These are phyloP conservation scores for Ophiostoma piceae DNA, from an alignment of 2,329 filamentous ascomycete species.

Conservation along the genomic window DNA sequence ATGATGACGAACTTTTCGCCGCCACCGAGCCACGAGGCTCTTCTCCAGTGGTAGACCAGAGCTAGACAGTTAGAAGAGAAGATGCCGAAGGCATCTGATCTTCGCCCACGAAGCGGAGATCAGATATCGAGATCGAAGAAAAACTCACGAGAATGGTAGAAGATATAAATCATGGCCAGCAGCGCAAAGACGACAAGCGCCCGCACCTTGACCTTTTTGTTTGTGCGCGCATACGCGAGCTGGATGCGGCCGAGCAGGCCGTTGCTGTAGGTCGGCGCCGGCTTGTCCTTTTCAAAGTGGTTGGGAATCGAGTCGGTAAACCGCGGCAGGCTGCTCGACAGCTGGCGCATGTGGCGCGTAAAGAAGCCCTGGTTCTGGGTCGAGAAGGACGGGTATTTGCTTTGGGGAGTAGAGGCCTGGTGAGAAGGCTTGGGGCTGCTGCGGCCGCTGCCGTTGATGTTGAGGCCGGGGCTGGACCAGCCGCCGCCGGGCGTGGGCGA, in stretches of 20 bases:
- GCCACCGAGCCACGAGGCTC: constrained; percentile 67
- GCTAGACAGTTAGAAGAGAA: too few species aligned
- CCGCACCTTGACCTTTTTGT: constrained; percentile 61
- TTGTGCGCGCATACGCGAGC: constrained; percentile 46
- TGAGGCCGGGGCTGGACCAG: constrained; percentile 58
- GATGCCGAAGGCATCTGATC: too few species aligned
- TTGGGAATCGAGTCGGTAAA: constrained; percentile 42
- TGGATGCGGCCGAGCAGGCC: constrained; percentile 41
- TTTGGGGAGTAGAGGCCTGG: constrained; percentile 29
- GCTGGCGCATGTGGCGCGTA: constrained; percentile 70
- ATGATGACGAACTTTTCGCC: constrained; percentile 92
- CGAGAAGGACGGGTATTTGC: constrained; percentile 72
- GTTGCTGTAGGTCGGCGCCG: constrained; percentile 33
- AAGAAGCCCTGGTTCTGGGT: constrained; percentile 85
- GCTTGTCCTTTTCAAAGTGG: constrained; percentile 70
- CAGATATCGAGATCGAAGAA: neutral
- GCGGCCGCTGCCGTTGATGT: constrained; percentile 22
- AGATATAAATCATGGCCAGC: constrained; percentile 56
- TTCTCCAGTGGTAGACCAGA: constrained; percentile 63
- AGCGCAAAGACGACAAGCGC: constrained; percentile 56
- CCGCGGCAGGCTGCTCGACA: constrained; percentile 72
- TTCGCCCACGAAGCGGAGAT: neutral
- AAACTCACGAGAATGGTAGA: constrained; percentile 69
- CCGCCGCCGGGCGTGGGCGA: constrained; percentile 79
- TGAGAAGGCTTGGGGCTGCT: constrained; percentile 42